phyloP scores from a whole-genome alignment of 2,329 filamentous ascomycete species.

The Curvularia eragrostidis region DNA sequence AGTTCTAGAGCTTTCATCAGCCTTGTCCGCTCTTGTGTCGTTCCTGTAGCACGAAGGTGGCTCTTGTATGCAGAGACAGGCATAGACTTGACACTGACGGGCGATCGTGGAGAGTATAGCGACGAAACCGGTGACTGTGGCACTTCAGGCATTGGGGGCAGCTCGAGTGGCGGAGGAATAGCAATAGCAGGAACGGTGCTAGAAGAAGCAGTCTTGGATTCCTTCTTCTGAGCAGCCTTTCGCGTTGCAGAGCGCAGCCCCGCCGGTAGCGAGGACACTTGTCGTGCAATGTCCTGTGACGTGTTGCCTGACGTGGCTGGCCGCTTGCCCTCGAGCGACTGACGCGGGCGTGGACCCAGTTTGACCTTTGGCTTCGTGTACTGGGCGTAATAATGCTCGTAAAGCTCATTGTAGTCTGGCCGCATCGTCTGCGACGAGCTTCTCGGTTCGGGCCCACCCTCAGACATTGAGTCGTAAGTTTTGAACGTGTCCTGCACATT shows the following conservation, averaged over 20 bases:
- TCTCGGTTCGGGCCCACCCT: conserved; percentile 51
- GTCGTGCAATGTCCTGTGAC: conserved; percentile 61
- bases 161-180: conserved; percentile 42
- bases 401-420: conserved; percentile 51
- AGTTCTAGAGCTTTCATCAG: conserved; percentile 64
- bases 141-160: conserved; percentile 45
- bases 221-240: conserved; percentile 40
- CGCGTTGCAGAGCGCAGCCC: conserved; percentile 67
- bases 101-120: conserved; percentile 48
- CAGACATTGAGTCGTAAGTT: conserved; percentile 45
- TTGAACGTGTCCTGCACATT: conserved; percentile 39
- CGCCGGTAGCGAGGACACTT: conserved; percentile 79
- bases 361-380: conserved; percentile 83
- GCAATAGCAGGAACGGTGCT: conserved; percentile 39
- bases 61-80: conserved; percentile 48
- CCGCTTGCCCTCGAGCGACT: conserved; percentile 72
- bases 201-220: conserved; percentile 47
- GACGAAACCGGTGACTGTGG: conserved; percentile 49
- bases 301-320: conserved; percentile 63
- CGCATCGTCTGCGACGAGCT: conserved; percentile 53
- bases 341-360: conserved; percentile 83
- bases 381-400: conserved; percentile 57
- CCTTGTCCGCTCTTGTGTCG: conserved; percentile 87
- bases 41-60: conserved; percentile 56
- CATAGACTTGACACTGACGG: conserved; percentile 54